Conservation (phyloP, 805 yeast genomes). For the Tetrapisispora taiwanensis region DNA sequence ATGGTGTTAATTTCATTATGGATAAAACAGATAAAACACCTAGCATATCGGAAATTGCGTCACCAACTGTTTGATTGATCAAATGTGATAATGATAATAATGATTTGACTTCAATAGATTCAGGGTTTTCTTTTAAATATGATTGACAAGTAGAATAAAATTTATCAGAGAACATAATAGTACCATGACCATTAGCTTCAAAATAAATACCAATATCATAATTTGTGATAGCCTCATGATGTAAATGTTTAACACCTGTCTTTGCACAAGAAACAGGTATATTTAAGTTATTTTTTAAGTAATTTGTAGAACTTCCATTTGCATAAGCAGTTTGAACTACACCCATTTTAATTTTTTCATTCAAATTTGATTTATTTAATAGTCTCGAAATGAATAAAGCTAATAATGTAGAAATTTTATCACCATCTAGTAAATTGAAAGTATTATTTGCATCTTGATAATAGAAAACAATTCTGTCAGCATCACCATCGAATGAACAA, state of each 20-base stretch:
- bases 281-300: conserved; percentile 46
- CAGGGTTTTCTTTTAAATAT: conserved; percentile 32
- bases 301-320: conserved; percentile 81
- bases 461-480: conserved; percentile 86
- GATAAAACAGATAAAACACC: conserved; percentile 59
- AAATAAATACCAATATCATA: conserved; percentile 91
- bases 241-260: conserved; percentile 94
- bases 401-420: conserved; percentile 77
- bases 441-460: conserved; percentile 32
- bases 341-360: conserved; percentile 43
- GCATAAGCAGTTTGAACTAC: conserved; percentile 98
- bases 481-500: conserved; percentile 94
- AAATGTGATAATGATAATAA: conserved; percentile 54
- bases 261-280: conserved; percentile 82
- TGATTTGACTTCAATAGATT: conserved; percentile 40
- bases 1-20: conserved; percentile 48
- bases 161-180: conserved; percentile 66
- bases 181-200: conserved; percentile 99
- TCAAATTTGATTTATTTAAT: conserved; percentile 35
- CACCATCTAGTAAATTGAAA: conserved; percentile 76
- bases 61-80: conserved; percentile 97
- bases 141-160: conserved; percentile 31
- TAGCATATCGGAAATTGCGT: conserved; percentile 86
- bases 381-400: conserved; percentile 56
- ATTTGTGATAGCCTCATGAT: conserved; percentile 71